These are phyloP conservation scores for Wickerhamomyces pijperi DNA, from an alignment of 805 yeast species.

Conservation along the genomic window DNA sequence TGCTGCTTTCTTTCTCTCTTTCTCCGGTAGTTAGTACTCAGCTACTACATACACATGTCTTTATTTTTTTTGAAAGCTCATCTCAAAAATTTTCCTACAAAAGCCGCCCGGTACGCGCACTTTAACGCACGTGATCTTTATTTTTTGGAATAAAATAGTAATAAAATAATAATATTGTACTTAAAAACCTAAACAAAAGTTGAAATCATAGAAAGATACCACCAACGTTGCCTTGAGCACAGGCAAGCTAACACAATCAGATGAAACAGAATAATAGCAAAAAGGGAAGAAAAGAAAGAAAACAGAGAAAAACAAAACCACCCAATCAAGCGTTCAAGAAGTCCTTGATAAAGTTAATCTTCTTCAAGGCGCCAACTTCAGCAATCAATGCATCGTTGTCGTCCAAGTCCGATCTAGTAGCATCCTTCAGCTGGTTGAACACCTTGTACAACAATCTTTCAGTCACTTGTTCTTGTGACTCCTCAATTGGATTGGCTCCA, in stretches of 20 bases:
- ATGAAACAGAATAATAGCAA: too few species aligned
- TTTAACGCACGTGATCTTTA: too few species aligned
- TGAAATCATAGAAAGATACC: too few species aligned
- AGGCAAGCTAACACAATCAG: too few species aligned
- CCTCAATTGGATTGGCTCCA: background rate
- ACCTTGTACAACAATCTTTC: conserved; percentile 2
- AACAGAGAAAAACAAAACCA: too few species aligned
- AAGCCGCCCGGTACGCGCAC: background rate
- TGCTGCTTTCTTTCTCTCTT: too few species aligned
- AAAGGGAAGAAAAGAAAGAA: background rate
- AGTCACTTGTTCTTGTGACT: background rate
- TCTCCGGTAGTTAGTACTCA: too few species aligned
- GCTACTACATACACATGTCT: too few species aligned
- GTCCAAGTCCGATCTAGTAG: conserved; percentile 2
- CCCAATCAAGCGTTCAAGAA: conserved; percentile 3
- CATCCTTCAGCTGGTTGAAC: conserved; percentile 4
- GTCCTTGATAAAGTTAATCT: conserved; percentile 14
- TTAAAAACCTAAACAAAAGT: too few species aligned
- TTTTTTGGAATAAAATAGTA: too few species aligned
- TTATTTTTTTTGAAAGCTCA: background rate
- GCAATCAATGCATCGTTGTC: conserved; percentile 5
- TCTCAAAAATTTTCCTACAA: background rate
- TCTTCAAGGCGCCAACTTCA: conserved; percentile 11
- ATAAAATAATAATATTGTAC: too few species aligned
- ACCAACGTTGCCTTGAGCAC: too few species aligned